Percentiles rank a stretch among this genome's conserved stretches.
Evolutionary conservation across 2,329 filamentous ascomycete species (phyloP).

Genomic region (Raffaelea albimanens): DNA sequence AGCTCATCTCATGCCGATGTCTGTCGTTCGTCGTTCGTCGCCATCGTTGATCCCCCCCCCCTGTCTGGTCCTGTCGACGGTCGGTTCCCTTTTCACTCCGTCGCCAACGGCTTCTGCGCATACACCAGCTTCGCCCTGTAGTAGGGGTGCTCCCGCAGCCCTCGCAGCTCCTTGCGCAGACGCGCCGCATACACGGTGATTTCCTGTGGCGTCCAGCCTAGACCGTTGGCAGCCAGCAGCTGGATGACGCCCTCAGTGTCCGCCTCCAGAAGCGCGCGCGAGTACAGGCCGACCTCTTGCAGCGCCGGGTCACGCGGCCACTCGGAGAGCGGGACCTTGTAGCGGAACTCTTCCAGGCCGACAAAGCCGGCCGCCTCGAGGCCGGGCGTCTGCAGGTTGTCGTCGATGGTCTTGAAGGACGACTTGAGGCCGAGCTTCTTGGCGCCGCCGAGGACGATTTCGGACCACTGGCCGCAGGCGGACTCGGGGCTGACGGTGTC

Average conservation of each 20-base stretch:
- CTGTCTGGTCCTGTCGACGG: too few species aligned
- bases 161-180: background rate
- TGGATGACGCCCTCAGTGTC: background rate
- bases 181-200: background rate
- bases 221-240: background rate
- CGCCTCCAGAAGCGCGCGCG: background rate
- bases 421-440: background rate
- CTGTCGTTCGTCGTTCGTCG: too few species aligned
- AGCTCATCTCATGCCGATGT: too few species aligned
- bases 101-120: background rate
- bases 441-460: background rate
- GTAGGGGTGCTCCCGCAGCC: background rate
- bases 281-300: background rate
- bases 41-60: too few species aligned
- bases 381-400: background rate
- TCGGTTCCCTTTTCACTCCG: too few species aligned
- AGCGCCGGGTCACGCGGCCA: background rate
- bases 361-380: background rate
- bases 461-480: background rate
- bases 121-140: background rate
- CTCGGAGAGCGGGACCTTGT: background rate
- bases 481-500: slow-evolving; percentile 2
- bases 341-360: background rate
- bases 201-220: background rate
- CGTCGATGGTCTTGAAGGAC: background rate